Evolutionary conservation across 208 protist species (phyloP), one percentile per base, ranked within the genome.

Genomic region (Acanthamoeba royreba): DNA sequence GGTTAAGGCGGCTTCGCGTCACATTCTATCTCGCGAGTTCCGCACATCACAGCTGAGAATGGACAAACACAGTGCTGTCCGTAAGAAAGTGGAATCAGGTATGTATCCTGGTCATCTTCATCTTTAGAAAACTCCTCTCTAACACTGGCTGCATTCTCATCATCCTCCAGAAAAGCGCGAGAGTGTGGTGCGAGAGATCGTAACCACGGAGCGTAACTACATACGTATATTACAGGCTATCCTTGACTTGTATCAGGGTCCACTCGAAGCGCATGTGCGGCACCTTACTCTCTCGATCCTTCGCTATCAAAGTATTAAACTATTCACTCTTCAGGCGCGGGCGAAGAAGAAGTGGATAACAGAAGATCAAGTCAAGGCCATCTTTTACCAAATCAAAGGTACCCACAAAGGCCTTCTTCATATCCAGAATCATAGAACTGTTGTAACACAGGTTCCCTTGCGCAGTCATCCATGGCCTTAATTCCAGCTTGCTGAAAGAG

Each of bases 201-300:
- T 92, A 25, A 77, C 58, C 40, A 92, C 86, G 61, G 86, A 92
- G 46, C 52, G 86, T 4, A 92, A 92, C 86, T 92, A 92, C 58
- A 92, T 77, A 17, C 38, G 55, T 55, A 15, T 43, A 0, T 42
- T 92, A 35, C 40, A 43, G 28, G 58, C 46, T 22, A 33, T 92
- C 11, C 38, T 92, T 17, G 86, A 92, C 38, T 28, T 58, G n/a
- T 92, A 92, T 43, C 86, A 92, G 86, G 55, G 55, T 28, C 86
- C 86, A 25, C 86, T 92, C 38, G 58, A 92, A 35, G 79, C 79
- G 31, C 1, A 69, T n/a, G 58, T 69, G 28, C 58, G 28, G 28
- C 33, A 69, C 28, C n/a, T n/a, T n/a, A n/a, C n/a, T n/a, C n/a
- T n/a, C n/a, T 69, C 33, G 1, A 35, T 69, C 58, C 7, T 69